Evolutionary conservation across 2,329 filamentous ascomycete species (phyloP).

Genomic region (Colletotrichum cereale): DNA sequence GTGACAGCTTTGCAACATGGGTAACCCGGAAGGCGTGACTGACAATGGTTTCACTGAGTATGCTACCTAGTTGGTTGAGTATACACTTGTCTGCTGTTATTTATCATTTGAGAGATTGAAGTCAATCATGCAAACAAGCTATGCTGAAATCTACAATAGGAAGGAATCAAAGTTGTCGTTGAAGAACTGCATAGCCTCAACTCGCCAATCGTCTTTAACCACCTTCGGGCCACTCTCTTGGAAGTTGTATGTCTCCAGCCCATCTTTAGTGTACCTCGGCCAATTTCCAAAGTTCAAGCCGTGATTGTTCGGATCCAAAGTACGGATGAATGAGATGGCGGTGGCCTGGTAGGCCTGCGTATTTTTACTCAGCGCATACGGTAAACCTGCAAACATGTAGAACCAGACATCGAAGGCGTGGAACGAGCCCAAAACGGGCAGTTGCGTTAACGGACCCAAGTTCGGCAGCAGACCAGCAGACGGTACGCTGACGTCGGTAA

Average conservation of each 20-base stretch:
- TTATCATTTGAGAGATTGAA: too few relatives aligned
- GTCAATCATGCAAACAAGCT: too few relatives aligned
- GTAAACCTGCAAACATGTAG: constrained; percentile 24
- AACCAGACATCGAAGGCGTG: constrained; percentile 22
- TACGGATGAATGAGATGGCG: constrained; percentile 26
- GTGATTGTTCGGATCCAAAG: constrained; percentile 23
- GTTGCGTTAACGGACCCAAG: constrained; percentile 8
- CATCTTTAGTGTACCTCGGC: constrained; percentile 10
- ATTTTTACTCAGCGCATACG: constrained; percentile 21
- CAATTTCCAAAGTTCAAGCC: constrained; percentile 5
- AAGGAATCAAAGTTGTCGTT: constrained; percentile 20
- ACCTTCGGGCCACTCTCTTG: constrained; percentile 8
- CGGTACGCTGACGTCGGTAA: constrained; percentile 20
- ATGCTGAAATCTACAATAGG: not conserved
- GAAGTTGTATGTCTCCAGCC: constrained; percentile 22
- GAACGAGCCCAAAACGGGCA: constrained; percentile 20
- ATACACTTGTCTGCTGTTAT: too few relatives aligned
- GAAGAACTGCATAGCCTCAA: constrained; percentile 29
- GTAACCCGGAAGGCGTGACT: too few relatives aligned
- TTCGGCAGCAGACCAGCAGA: constrained; percentile 12
- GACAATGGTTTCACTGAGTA: too few relatives aligned
- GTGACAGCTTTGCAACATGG: too few relatives aligned
- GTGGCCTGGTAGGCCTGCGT: constrained; percentile 24
- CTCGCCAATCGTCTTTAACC: constrained; percentile 12
- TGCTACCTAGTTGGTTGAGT: too few relatives aligned